Evolutionary conservation across 2,329 filamentous ascomycete species (phyloP), one percentile per base, ranked within the genome.

Genomic region (Purpureocillium takamizusanense): DNA sequence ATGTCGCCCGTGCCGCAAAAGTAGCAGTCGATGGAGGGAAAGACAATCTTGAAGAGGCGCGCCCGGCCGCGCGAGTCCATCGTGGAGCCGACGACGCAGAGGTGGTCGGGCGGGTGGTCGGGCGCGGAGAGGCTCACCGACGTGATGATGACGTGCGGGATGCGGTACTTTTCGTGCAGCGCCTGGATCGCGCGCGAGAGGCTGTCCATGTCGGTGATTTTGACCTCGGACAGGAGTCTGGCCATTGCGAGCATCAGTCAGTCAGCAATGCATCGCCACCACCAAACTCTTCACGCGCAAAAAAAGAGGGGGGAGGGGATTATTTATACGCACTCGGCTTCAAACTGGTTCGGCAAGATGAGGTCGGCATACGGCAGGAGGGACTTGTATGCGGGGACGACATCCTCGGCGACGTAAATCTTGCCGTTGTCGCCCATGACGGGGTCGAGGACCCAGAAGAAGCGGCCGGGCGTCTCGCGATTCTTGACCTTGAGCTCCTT

Each of bases 1-100:
- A 98, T 95, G 66, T 98, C 92, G 34, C 92, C 92, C 0, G 94
- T 97, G 31, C 92, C 92, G 51, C 84, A 88, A 63, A 97, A 98
- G 70, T 92, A 95, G 63, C 88, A 86, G 55, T 95, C 85, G 42
- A 95, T 81, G 21, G 83, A 77, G 0, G 90, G 88, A 40, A 95
- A 86, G 40, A 84, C 78, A 52, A 97, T 81, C 52, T 83, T 81
- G 70, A 97, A 98, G 37, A 90, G 73, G n/a, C 92, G 81, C 0
- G 90, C 79, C 31, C 69, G 70, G 46, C 78, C 75, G 45, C 61
- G 66, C 34, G 70, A 74, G 39, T 69, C 73, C 55, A 80, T 81
- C 14, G 81, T 87, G 10, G 85, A 89, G 40, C 88, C 88, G 41
- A 94, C 77, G 28, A 92, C 77, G 18, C 77, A 81, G 11, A 89